These are phyloP conservation scores for Solanum chaucha DNA, from an alignment of 257 asterid genomes.

Conservation along the genomic window DNA sequence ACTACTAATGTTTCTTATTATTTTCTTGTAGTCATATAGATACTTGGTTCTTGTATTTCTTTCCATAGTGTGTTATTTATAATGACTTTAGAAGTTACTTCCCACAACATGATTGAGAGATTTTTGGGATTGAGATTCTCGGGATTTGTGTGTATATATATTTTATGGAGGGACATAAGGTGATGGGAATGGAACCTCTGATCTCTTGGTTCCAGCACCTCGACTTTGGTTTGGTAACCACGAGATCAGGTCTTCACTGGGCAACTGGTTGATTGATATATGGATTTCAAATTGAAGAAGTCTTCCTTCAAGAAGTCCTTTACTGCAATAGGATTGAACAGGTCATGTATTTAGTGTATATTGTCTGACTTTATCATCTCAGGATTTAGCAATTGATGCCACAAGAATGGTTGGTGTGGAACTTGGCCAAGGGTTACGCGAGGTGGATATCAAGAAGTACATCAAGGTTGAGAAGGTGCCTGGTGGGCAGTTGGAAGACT, in stretches of 20 bases:
- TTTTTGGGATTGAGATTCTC: neutral
- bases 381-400: conserved; percentile 92
- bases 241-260: neutral
- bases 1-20: neutral
- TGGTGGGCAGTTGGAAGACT: conserved; percentile 94
- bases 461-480: conserved; percentile 94
- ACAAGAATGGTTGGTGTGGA: conserved; percentile 85
- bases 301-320: neutral
- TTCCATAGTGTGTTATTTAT: neutral
- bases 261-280: neutral
- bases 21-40: neutral
- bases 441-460: conserved; percentile 90
- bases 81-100: neutral
- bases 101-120: neutral
- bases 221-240: neutral
- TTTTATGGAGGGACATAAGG: neutral
- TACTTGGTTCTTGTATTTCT: neutral
- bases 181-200: neutral
- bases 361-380: conserved; percentile 4
- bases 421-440: conserved; percentile 81
- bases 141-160: neutral
- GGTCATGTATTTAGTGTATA: neutral
- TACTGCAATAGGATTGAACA: neutral
- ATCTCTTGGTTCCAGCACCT: neutral
- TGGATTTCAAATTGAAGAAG: neutral